Evolutionary conservation across 2,329 filamentous ascomycete species (phyloP), one percentile per base, ranked within the genome.

Genomic region (Penicillium sp.): DNA sequence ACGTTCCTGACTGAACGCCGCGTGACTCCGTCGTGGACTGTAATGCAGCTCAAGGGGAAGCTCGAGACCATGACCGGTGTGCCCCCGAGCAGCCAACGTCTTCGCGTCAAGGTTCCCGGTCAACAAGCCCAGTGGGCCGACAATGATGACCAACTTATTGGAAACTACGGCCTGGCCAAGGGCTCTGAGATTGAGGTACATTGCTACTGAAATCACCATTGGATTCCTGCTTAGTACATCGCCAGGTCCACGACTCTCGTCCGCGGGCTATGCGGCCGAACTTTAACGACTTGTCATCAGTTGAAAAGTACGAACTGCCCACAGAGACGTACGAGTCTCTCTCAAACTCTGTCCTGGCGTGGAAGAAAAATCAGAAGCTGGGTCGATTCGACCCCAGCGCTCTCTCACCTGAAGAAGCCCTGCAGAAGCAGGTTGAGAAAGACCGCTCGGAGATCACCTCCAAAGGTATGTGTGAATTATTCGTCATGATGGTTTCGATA

Each of bases 311-410:
- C 72, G 84, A 88, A 57, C 88, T 99, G 81, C 89, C 91, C n/a
- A 79, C 82, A 47, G 81, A 86, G 45, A 88, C 92, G 67, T 99
- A 99, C 74, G 90, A 91, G 70, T 84, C 85, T 66, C 90, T 92
- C 67, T 79, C 85, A 41, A 90, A 96, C 74, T 93, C 88, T 3
- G 94, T 99, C 13, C 82, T 96, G 23, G 89, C 92, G 6, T 97
- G 91, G 91, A 99, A 99, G 76, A 93, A 89, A 76, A 79, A 85
- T n/a, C 86, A 96, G 72, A 92, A 95, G 70, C 83, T 97, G n/a
- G 94, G 94, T 46, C 89, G 94, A 33, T 99, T 99, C 74, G 90
- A 97, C 69, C 94, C 94, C 12, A 81, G 87, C 63, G 90, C 91
- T 7, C 85, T 88, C 16, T 84, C 80, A 54, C 82, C 88, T 21